Evolutionary conservation across 192 early-diverging fungal genomes (phyloP).

Genomic region (Chytriomyces hyalinus): DNA sequence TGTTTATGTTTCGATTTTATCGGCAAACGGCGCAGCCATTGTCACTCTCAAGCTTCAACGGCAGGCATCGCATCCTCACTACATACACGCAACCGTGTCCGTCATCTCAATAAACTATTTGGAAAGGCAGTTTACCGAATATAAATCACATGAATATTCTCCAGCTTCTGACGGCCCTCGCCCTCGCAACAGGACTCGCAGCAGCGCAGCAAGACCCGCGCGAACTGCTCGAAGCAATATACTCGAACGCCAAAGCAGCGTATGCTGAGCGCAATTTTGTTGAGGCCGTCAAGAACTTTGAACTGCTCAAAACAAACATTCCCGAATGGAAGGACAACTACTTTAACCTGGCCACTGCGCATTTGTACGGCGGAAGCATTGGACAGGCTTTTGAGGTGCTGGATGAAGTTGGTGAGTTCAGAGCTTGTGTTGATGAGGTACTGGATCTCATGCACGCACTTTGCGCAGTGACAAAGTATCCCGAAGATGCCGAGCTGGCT

Average conservation of each 20-base stretch:
- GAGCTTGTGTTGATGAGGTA: not conserved
- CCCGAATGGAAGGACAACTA: conserved; percentile 28
- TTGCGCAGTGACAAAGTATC: conserved; percentile 8
- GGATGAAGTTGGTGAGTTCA: conserved; percentile 18
- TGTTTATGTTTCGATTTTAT: no score
- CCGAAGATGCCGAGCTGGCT: conserved; percentile 2
- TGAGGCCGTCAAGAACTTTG: not conserved
- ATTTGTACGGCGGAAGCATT: conserved; percentile 6
- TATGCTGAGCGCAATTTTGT: conserved; percentile 11
- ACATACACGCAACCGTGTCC: no score
- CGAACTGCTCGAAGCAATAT: not conserved
- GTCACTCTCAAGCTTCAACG: no score
- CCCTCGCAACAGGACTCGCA: no score
- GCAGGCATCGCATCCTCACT: no score
- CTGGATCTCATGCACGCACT: not conserved
- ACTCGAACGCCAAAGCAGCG: conserved; percentile 2
- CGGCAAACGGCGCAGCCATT: no score
- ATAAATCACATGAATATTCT: no score
- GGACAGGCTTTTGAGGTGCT: conserved; percentile 11
- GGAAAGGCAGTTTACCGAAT: no score
- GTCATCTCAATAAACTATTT: no score
- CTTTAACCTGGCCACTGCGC: conserved; percentile 13
- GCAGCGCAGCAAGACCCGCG: not conserved
- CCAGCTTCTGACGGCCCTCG: no score
- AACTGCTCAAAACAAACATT: conserved; percentile 8